Conservation (phyloP, 139 green algal species). For the Pseudopediastrum boryanum region DNA sequence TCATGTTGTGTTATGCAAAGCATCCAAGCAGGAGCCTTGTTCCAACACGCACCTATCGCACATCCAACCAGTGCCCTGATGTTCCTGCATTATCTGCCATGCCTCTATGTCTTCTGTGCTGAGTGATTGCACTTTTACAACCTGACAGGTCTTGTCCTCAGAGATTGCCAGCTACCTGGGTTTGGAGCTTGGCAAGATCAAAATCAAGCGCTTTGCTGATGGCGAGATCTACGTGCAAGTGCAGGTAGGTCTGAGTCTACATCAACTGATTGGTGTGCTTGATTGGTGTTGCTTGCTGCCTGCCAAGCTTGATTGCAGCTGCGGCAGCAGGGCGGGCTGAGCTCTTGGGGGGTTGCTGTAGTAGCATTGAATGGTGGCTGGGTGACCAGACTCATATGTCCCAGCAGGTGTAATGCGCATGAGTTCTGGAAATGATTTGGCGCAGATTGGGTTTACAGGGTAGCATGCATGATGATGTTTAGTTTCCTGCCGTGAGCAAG, state of each 20-base stretch:
- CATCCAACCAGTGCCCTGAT: background rate
- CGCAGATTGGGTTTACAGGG: too few relatives aligned
- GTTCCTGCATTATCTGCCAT: background rate
- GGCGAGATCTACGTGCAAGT: conserved; percentile 98
- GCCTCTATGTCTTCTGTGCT: background rate
- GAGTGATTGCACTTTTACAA: background rate
- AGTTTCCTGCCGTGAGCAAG: too few relatives aligned
- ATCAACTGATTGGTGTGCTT: background rate
- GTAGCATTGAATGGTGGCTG: too few relatives aligned
- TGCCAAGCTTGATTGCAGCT: too few relatives aligned
- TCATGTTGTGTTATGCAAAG: conserved; percentile 1
- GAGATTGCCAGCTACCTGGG: conserved; percentile 98
- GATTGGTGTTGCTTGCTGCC: too few relatives aligned
- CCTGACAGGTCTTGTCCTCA: conserved; percentile 67
- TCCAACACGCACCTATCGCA: background rate
- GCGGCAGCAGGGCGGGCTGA: too few relatives aligned
- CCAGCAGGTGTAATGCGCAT: too few relatives aligned
- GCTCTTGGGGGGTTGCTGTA: too few relatives aligned
- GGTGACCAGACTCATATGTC: too few relatives aligned
- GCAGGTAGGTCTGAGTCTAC: conserved; percentile 48
- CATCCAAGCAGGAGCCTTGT: background rate
- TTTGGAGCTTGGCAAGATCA: conserved; percentile 91
- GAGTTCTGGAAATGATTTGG: too few relatives aligned
- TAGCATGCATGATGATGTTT: too few relatives aligned
- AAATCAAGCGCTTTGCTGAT: conserved; percentile 99